Evolutionary conservation across 805 yeast genomes (phyloP), one percentile per base, ranked within the genome.

Genomic region (Hanseniaspora guilliermondii): DNA sequence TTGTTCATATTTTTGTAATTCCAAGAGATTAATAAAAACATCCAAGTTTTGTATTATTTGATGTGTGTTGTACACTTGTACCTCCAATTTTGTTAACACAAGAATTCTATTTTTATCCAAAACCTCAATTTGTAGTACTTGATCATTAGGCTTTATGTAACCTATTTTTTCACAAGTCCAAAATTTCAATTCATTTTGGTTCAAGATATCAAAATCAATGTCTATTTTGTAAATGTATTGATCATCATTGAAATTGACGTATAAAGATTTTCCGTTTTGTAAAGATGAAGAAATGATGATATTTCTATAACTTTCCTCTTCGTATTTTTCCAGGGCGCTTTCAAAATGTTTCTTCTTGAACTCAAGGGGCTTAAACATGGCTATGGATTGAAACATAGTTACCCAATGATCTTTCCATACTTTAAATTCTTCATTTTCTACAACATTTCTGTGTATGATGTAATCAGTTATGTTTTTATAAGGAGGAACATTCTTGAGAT

Each of bases 351-450:
- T 16, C 7, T 21, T 12, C 21, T 50, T 42, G 22, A 50, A 50
- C 8, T 16, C 35, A 11, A 50, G 12, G 4, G 55, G 55, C 19
- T 44, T 50, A 4, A 50, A 19, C 14, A 47, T 37, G n/a, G 44
- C 30, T 11, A 50, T 35, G 3, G 22, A 32, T 2, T 42, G 38
- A 37, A 50, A 50, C 55, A 50, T 50, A 5, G 30, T 14, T 8
- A 32, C 16, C 55, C 55, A 50, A 11, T 50, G 39, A 17, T 50
- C 55, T 21, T 50, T 50, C 55, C 55, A 50, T 2, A 50, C 39
- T 27, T 50, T 50, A 19, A 50, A 50, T 22, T 50, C 55, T 19
- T 50, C 55, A 21, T 50, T 50, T 30, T 50, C 55, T 5, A 50
- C 24, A 8, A 50, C 49, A 16, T 50, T 50, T 42, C 55, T 44